Conservation (phyloP, 805 yeast species). For the Jamesozyma spencerorum region DNA sequence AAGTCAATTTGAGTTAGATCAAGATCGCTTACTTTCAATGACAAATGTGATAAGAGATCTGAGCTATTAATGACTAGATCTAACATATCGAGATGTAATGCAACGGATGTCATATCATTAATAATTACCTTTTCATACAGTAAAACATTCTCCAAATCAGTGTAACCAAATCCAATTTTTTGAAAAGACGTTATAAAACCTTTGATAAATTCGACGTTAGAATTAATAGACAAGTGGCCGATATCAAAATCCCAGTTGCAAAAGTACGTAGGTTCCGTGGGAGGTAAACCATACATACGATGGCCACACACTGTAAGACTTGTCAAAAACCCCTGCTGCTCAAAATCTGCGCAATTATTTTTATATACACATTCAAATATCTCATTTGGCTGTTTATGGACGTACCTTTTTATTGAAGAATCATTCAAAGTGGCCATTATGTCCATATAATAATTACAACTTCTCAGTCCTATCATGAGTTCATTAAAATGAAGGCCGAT, state of each 20-base stretch:
- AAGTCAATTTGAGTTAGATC: slow-evolving; percentile 49
- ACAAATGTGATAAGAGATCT: slow-evolving; percentile 12
- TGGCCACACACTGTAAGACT: slow-evolving; percentile 70
- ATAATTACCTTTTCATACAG: slow-evolving; percentile 45
- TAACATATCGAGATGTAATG: slow-evolving; percentile 45
- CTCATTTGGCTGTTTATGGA: slow-evolving; percentile 11
- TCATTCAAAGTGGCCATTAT: slow-evolving; percentile 50
- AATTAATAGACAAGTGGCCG: slow-evolving; percentile 48
- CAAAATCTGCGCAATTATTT: slow-evolving; percentile 10
- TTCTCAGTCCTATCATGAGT: slow-evolving; percentile 71
- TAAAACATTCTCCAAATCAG: slow-evolving; percentile 70
- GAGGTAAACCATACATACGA: slow-evolving; percentile 88
- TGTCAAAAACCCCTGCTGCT: slow-evolving; percentile 26
- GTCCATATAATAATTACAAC: slow-evolving; percentile 90
- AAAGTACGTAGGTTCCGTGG: slow-evolving; percentile 75
- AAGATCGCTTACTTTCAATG: slow-evolving; percentile 17
- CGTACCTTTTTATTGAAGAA: slow-evolving; percentile 12
- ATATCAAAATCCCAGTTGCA: slow-evolving; percentile 83
- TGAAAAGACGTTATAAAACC: slow-evolving; percentile 35
- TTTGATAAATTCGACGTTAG: slow-evolving; percentile 38
- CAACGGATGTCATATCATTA: slow-evolving; percentile 60
- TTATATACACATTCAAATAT: slow-evolving; percentile 27
- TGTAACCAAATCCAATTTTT: slow-evolving; percentile 53
- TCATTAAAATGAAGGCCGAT: slow-evolving; percentile 53
- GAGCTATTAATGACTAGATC: slow-evolving; percentile 34